A percentile compares a stretch with the other conserved stretches of the same genome.
Conservation (phyloP, 805 yeast genomes). For the Kurtzmaniella cleridarum region DNA sequence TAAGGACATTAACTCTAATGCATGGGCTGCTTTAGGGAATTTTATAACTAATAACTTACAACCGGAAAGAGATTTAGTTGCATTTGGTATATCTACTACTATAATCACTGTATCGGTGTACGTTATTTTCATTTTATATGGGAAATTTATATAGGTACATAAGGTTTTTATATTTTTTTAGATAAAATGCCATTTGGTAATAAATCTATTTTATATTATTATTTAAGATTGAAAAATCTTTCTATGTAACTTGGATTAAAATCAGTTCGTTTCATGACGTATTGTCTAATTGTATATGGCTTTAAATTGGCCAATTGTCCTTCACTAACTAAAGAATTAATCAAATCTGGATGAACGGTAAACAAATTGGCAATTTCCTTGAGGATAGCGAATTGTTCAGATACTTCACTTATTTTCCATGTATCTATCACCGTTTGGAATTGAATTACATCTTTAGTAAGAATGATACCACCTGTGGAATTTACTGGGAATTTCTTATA, state of each 20-base stretch:
- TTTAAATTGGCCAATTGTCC: slow-evolving; percentile 69
- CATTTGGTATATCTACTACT: slow-evolving; percentile 1
- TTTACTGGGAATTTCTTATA: slow-evolving; percentile 71
- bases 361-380: slow-evolving; percentile 81
- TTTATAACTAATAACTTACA: no score
- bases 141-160: no score
- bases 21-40: no score
- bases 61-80: background rate
- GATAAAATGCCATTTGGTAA: no score
- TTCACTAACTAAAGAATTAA: slow-evolving; percentile 74
- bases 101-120: background rate
- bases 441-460: slow-evolving; percentile 77
- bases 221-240: slow-evolving; percentile 35
- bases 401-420: slow-evolving; percentile 59
- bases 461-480: slow-evolving; percentile 75
- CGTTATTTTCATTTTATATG: no score
- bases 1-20: no score
- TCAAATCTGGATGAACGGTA: slow-evolving; percentile 76
- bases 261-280: slow-evolving; percentile 65
- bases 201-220: slow-evolving; percentile 1
- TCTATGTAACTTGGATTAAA: slow-evolving; percentile 52
- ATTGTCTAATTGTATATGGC: slow-evolving; percentile 57
- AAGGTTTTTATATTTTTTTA: no score
- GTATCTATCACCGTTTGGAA: slow-evolving; percentile 64
- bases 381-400: slow-evolving; percentile 61